These are phyloP conservation scores for Phytophthora sojae DNA, from an alignment of 352 stramenopile species.

Conservation along the genomic window DNA sequence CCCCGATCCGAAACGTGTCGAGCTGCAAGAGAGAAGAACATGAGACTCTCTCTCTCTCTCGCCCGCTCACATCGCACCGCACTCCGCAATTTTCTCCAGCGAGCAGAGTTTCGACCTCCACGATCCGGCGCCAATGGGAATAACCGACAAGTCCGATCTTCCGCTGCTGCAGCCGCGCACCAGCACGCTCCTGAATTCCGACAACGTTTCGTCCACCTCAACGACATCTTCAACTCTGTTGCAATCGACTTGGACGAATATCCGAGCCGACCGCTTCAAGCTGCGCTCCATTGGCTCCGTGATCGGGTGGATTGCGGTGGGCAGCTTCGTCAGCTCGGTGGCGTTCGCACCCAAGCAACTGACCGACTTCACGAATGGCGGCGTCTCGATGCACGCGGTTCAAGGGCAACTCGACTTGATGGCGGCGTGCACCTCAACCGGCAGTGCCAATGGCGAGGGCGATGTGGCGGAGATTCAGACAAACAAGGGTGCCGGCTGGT, in stretches of 20 bases:
- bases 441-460: constrained; percentile 14
- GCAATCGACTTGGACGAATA: constrained; percentile 17
- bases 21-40: constrained; percentile 22
- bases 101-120: not conserved
- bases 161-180: constrained; percentile 45
- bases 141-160: constrained; percentile 43
- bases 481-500: constrained; percentile 64
- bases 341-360: constrained; percentile 25
- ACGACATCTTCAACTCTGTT: constrained; percentile 16
- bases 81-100: constrained; percentile 29
- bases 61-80: constrained; percentile 1
- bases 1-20: constrained; percentile 6
- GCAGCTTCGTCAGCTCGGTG: constrained; percentile 54
- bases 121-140: constrained; percentile 20
- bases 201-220: constrained; percentile 18
- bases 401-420: constrained; percentile 64
- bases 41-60: constrained; percentile 1
- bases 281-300: constrained; percentile 49
- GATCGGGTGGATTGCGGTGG: constrained; percentile 61
- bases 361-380: constrained; percentile 51
- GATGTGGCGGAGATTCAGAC: constrained; percentile 24
- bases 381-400: constrained; percentile 57
- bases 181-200: constrained; percentile 13
- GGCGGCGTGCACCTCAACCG: constrained; percentile 43
- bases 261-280: constrained; percentile 49